Evolutionary conservation across 2,329 filamentous ascomycete species (phyloP).

Genomic region (Sclerotinia borealis): DNA sequence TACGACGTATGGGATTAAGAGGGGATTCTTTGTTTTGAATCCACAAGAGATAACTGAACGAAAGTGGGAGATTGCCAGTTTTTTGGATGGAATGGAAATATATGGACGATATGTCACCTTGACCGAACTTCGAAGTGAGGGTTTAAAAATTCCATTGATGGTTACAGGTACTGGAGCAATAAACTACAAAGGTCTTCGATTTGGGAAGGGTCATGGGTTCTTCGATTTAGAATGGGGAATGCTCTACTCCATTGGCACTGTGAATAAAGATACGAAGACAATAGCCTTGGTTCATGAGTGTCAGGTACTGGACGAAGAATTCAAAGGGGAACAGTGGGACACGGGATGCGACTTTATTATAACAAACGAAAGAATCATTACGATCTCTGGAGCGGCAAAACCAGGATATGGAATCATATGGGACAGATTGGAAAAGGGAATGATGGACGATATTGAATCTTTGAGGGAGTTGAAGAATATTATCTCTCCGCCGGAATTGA

Average conservation of each 20-base stretch:
- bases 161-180: slow-evolving; percentile 38
- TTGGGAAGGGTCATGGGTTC: slow-evolving; percentile 38
- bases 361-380: slow-evolving; percentile 33
- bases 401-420: slow-evolving; percentile 36
- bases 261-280: slow-evolving; percentile 28
- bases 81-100: slow-evolving; percentile 40
- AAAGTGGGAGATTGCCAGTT: slow-evolving; percentile 33
- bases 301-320: slow-evolving; percentile 36
- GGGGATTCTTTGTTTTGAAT: slow-evolving; percentile 39
- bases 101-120: slow-evolving; percentile 34
- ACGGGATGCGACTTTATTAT: slow-evolving; percentile 38
- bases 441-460: slow-evolving; percentile 34
- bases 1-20: slow-evolving; percentile 37
- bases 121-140: slow-evolving; percentile 30
- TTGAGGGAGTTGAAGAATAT: slow-evolving; percentile 16
- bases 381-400: slow-evolving; percentile 31
- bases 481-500: slow-evolving; percentile 6
- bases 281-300: slow-evolving; percentile 38
- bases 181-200: slow-evolving; percentile 34
- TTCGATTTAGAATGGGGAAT: slow-evolving; percentile 42
- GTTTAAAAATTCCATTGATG: slow-evolving; percentile 33
- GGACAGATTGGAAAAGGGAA: slow-evolving; percentile 33
- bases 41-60: slow-evolving; percentile 30
- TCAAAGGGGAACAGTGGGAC: slow-evolving; percentile 34
- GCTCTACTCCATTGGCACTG: slow-evolving; percentile 32